Conservation (phyloP, 2,329 filamentous ascomycete genomes). For the Nigrospora sphaerica region DNA sequence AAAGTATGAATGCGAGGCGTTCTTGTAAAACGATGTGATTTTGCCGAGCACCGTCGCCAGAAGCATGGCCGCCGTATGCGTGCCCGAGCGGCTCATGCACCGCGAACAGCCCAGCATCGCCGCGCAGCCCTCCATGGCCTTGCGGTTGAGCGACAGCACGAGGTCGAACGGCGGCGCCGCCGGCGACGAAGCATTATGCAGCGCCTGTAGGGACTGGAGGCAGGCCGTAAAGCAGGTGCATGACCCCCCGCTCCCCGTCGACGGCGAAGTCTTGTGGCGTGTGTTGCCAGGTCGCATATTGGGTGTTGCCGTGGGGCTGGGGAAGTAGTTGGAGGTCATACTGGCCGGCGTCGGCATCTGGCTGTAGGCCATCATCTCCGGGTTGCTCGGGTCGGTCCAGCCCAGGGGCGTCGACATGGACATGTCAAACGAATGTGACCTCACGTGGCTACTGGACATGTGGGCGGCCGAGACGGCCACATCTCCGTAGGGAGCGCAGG, state of each 20-base stretch:
- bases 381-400: conserved; percentile 19
- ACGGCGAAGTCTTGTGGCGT: conserved; percentile 20
- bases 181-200: conserved; percentile 36
- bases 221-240: conserved; percentile 41
- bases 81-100: conserved; percentile 36
- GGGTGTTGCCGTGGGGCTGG: conserved; percentile 31
- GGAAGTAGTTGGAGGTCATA: conserved; percentile 29
- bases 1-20: conserved; percentile 31
- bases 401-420: conserved; percentile 19
- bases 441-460: conserved; percentile 18
- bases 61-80: conserved; percentile 39
- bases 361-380: conserved; percentile 25
- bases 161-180: conserved; percentile 33
- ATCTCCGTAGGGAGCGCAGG: conserved; percentile 23
- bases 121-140: conserved; percentile 40
- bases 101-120: conserved; percentile 36
- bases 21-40: conserved; percentile 38
- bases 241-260: conserved; percentile 17
- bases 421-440: conserved; percentile 30
- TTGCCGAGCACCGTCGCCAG: conserved; percentile 42
- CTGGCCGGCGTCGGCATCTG: conserved; percentile 27
- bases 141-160: conserved; percentile 36
- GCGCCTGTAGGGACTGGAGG: conserved; percentile 36
- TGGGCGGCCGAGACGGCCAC: conserved; percentile 20
- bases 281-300: conserved; percentile 20